A percentile compares a stretch with the other conserved stretches of the same genome.
Evolutionary conservation across 371 early-diverging fungal genomes (phyloP).

Genomic region (Amoeboaphelidium occidentale): DNA sequence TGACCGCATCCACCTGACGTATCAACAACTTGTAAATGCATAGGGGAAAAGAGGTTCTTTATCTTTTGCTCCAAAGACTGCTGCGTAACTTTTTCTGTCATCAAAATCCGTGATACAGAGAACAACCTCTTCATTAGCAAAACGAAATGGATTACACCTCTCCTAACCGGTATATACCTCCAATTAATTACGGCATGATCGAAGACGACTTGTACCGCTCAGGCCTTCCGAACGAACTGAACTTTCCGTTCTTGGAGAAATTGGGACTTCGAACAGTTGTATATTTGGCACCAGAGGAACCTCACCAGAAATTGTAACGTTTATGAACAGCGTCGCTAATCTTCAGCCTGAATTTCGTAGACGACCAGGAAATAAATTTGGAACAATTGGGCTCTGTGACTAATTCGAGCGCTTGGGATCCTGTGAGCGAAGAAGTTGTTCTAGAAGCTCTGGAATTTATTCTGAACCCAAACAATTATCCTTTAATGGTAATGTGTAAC

Average conservation of each 20-base stretch:
- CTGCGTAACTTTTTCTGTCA: no score
- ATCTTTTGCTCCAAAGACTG: no score
- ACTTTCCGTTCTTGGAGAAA: slow-evolving; percentile 88
- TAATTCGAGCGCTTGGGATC: slow-evolving; percentile 69
- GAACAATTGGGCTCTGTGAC: slow-evolving; percentile 57
- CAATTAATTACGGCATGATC: slow-evolving; percentile 90
- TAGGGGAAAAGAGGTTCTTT: no score
- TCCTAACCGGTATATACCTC: background rate
- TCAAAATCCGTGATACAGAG: no score
- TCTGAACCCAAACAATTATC: slow-evolving; percentile 65
- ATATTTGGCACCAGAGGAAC: slow-evolving; percentile 88
- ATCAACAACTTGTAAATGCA: no score
- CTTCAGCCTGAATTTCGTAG: slow-evolving; percentile 63
- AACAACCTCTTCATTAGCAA: no score
- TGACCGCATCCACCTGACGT: no score
- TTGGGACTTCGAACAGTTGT: slow-evolving; percentile 72
- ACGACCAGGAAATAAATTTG: slow-evolving; percentile 82
- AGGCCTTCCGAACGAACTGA: slow-evolving; percentile 91
- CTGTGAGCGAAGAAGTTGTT: slow-evolving; percentile 84
- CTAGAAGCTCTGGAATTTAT: slow-evolving; percentile 69
- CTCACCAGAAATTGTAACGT: slow-evolving; percentile 68
- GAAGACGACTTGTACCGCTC: slow-evolving; percentile 89
- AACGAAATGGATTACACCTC: no score
- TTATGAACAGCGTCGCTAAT: slow-evolving; percentile 3
- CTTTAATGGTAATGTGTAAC: slow-evolving; percentile 91